These are phyloP conservation scores for Auriscalpium vulgare DNA, from an alignment of 768 basidiomycete genomes.

Conservation along the genomic window DNA sequence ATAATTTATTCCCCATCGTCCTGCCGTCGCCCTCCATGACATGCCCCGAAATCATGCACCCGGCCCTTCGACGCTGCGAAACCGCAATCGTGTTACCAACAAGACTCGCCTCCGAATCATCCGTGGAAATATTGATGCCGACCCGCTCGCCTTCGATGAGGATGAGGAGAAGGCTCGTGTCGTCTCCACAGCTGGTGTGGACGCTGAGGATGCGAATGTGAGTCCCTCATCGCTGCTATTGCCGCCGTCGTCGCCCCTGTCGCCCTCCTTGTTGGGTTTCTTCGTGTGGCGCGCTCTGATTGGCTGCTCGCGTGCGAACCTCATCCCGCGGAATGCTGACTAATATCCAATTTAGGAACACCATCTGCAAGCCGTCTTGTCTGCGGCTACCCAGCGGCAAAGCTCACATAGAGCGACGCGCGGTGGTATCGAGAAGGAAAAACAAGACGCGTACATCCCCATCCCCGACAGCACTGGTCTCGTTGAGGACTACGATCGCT, in stretches of 20 bases:
- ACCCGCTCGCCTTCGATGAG: constrained; percentile 73
- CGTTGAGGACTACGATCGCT: constrained; percentile 66
- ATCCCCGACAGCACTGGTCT: constrained; percentile 85
- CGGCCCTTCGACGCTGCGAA: constrained; percentile 72
- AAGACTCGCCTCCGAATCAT: constrained; percentile 84
- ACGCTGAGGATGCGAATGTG: constrained; percentile 91
- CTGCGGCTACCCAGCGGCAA: constrained; percentile 44
- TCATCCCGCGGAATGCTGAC: constrained; percentile 49
- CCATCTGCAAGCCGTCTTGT: constrained; percentile 49
- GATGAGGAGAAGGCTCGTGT: constrained; percentile 81
- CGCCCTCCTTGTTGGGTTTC: constrained; percentile 35
- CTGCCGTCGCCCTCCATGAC: constrained; percentile 56
- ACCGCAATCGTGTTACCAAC: constrained; percentile 87
- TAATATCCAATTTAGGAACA: constrained; percentile 41
- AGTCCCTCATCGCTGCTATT: constrained; percentile 29
- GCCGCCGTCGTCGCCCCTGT: constrained; percentile 24
- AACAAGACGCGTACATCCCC: constrained; percentile 73
- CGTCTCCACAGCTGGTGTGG: constrained; percentile 79
- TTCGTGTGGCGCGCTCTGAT: constrained; percentile 38
- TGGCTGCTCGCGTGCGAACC: constrained; percentile 38
- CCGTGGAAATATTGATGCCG: constrained; percentile 75
- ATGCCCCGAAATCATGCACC: constrained; percentile 80
- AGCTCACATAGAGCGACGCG: constrained; percentile 28
- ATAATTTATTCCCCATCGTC: constrained; percentile 20
- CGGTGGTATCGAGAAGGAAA: constrained; percentile 27